Base-by-base conservation (phyloP, 139 green algal species). In the Tetraselmis chui region DNA sequence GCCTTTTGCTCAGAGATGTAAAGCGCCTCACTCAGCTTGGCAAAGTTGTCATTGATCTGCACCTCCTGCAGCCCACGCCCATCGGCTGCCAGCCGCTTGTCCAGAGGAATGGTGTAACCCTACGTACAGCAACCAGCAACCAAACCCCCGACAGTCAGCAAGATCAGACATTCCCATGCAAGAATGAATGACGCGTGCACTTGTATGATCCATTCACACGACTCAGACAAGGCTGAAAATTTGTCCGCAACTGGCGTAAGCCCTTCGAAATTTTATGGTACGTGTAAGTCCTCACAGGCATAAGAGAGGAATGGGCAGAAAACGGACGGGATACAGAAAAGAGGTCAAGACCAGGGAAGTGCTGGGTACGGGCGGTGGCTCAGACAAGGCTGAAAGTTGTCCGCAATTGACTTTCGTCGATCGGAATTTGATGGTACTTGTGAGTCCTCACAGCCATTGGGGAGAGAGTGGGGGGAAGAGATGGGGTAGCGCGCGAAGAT, bases 71-170 rank as follows among this genome's bases (percentile, higher is more conserved):
- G 86, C 0, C 97, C 95, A 59, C 97, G 92, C 0, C 97, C 97
- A 86, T 99, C 97, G 0, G 97, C 97, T 1, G 97, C 97, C 79
- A 99, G 89, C 29, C 97, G 92, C 92, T 99, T 99, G 91, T 99
- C 97, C 88, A 99, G 88, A 11, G 97, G 97, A 84, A 99, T 99
- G 59, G 97, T 99, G 91, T 99, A 99, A 80, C 96, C 96, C 90
- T 96, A 91, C 18, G 83, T 5, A 18, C 45, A 67, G 5, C 45
- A 67, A n/a, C n/a, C n/a, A n/a, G n/a, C n/a, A n/a, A n/a, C n/a
- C n/a, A n/a, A 67, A 84, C 27, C 32, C 79, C 18, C 28, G 11
- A 74, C 1, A 59, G 2, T 80, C 0, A 1, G 31, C n/a, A 84
- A 67, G 23, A 24, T 32, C 28, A 80, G n/a, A 80, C 75, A 84